Base-by-base conservation (phyloP, 2,329 filamentous ascomycete genomes). In the Shiraia bambusicola region DNA sequence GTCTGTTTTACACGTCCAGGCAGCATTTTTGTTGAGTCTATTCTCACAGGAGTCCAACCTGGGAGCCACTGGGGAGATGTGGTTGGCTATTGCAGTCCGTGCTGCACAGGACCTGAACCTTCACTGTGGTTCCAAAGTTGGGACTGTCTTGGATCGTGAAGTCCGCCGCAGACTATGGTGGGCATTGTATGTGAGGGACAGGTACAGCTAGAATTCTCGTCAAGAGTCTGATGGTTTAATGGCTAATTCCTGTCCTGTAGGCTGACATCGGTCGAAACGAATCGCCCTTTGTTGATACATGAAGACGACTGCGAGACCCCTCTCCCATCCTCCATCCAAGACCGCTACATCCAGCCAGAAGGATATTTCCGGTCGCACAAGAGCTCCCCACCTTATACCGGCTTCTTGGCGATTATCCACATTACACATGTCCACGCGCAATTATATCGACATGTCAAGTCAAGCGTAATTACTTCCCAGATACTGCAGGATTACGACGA, bases 141-240 rank as follows among this genome's bases (percentile, higher is more conserved):
- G 85, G 77, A 79, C 86, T 2, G 76, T 83, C 1, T 74, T 95
- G 11, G 90, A 95, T 58, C 81, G 81, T 9, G 92, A 97, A 68
- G 90, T 92, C 82, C 82, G 91, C 40, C 82, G 87, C 47, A 79
- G 91, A 40, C 81, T 93, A 2, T 98, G 92, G 92, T 98, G 93
- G 90, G 83, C 88, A 11, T 81, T 95, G 42, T 97, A 97, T 69
- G 82, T 89, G 31, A 83, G 91, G 72, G 93, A 98, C 70, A 82
- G 90, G 82, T 84, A 64, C 61, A 74, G 15, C 27, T 17, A 16
- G 2, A 2, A 14, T 7, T n/a, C 14, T 10, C 7, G 12, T 7
- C 12, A 4, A n/a, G 2, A 13, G 2, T 4, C 13, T 15, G 6
- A 24, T 13, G 38, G 9, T 1, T 14, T n/a, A n/a, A n/a, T 17